Base-by-base conservation (phyloP, 1,139 yeast genomes). In the Blastobotrys capitulatus region DNA sequence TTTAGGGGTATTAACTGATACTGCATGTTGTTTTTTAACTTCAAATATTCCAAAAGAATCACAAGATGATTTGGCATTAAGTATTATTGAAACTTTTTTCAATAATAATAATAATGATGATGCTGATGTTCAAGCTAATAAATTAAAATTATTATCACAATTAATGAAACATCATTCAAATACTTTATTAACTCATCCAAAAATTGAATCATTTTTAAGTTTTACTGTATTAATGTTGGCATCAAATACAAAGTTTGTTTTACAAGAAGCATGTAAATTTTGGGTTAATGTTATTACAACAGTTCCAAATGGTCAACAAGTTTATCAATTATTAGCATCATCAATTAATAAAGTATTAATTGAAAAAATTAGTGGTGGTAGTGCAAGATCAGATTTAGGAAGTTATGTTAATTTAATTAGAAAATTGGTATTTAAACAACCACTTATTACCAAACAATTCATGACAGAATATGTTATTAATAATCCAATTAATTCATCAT, bases 321-420 rank as follows among this genome's bases (percentile, higher is more conserved):
- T 49, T 13, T 51, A 52, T 29, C 45, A 42, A n/a, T 45, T 53
- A 2, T 51, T 60, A 7, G 66, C 69, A 6, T 60, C 55, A 2
- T 44, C 51, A 1, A 48, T 69, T 6, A 55, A 61, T 3, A 49
- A 50, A 2, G 54, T 53, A 1, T 44, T 68, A 15, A 52, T 61
- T 9, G 27, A 43, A 16, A 67, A 66, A 51, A 52, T 70, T 2
- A 56, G 68, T 5, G 74, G 74, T 5, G 63, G 68, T 26, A 73
- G 82, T 0, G 73, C 85, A 0, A 69, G 95, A 50, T 81, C 90
- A 0, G 79, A 78, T 51, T 63, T 85, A 47, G 87, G 80, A 12
- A 68, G 71, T 46, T 82, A 73, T 61, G 76, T 76, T 44, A 80
- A 78, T 2, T 69, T 86, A 0, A 67, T 86, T 50, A 72, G 84